phyloP scores from a whole-genome alignment of 805 yeast genomes.

The Isabelozyma pseudorhagii region DNA sequence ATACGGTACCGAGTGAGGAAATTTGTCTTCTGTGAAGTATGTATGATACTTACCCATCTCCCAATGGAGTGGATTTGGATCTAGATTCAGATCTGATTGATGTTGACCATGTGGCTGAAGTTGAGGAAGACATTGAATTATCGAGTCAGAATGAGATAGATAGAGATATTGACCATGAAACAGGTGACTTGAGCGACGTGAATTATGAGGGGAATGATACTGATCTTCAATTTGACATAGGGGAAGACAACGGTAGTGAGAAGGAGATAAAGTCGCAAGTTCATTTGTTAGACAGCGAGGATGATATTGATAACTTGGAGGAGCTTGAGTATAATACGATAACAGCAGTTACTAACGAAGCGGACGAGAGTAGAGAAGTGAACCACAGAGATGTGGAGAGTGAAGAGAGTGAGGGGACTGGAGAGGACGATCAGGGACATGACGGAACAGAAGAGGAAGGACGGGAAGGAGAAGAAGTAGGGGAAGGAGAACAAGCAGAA shows the following conservation, averaged over 20 bases:
- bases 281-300: conserved; percentile 14
- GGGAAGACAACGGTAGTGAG: conserved; percentile 1
- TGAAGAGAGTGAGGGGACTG: conserved; percentile 6
- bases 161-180: neutral
- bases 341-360: conserved; percentile 1
- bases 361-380: conserved; percentile 4
- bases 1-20: neutral
- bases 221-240: neutral
- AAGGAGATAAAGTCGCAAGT: neutral
- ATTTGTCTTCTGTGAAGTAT: neutral
- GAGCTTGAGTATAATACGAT: conserved; percentile 4
- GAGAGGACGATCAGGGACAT: too few species aligned
- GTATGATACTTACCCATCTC: neutral
- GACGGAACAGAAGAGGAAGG: conserved; percentile 12
- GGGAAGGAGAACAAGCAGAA: too few species aligned
- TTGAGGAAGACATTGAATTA: neutral
- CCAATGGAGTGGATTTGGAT: neutral
- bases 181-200: neutral
- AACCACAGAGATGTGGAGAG: conserved; percentile 12
- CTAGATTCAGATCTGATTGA: neutral
- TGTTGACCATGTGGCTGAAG: neutral
- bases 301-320: conserved; percentile 25
- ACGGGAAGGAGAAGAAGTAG: conserved; percentile 16
- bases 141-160: neutral
- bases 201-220: neutral